These are phyloP conservation scores for Jatropha podagrica DNA, from an alignment of 441 rosid species.

Conservation along the genomic window DNA sequence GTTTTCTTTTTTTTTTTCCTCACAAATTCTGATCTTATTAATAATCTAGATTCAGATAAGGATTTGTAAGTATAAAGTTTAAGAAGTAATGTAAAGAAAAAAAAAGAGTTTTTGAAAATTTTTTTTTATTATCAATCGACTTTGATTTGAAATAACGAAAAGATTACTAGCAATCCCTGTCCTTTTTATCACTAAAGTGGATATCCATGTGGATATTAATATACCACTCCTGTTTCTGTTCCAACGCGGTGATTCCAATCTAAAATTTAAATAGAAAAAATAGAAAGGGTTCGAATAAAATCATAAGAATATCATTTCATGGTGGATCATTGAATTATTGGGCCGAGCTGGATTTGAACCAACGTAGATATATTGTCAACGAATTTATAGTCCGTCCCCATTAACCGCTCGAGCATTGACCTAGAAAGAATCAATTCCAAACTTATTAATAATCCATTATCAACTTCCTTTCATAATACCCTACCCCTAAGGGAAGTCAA, in stretches of 20 bases:
- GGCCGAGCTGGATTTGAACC: neutral
- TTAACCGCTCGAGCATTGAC: neutral
- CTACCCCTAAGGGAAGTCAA: neutral
- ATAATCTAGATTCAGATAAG: neutral
- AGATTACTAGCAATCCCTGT: no score
- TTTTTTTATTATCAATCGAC: neutral
- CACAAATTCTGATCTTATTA: neutral
- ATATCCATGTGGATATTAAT: neutral
- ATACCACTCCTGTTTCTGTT: no score
- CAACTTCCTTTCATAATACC: neutral
- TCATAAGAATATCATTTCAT: no score
- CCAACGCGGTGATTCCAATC: no score
- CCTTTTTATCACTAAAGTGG: neutral
- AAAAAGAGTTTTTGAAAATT: neutral
- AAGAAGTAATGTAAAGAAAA: neutral
- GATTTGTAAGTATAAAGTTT: neutral
- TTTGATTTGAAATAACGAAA: neutral
- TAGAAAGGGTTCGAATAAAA: no score
- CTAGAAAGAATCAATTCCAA: neutral
- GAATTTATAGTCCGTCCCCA: constrained; percentile 4
- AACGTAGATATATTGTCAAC: neutral
- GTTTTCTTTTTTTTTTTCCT: neutral
- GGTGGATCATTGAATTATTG: neutral
- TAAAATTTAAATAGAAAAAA: no score
- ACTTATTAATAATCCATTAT: neutral